These are phyloP conservation scores for Nigrospora sphaerica DNA, from an alignment of 2,329 filamentous ascomycete species.

Conservation along the genomic window DNA sequence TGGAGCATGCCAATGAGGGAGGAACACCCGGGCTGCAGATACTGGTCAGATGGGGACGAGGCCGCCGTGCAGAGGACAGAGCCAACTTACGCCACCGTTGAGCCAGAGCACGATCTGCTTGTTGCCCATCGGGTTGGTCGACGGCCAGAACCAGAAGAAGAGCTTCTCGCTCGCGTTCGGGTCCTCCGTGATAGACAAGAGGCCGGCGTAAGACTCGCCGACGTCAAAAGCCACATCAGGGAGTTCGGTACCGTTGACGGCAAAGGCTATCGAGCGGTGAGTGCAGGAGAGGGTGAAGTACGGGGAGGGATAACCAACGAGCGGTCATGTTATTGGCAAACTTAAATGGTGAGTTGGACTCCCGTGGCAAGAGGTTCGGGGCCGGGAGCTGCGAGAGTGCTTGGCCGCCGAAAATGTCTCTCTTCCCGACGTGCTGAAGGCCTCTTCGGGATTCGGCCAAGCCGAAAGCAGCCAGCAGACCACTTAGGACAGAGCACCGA, in stretches of 20 bases:
- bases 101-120: slow-evolving; percentile 49
- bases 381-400: background rate
- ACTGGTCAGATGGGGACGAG: background rate
- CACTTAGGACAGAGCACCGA: slow-evolving; percentile 11
- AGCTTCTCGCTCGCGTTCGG: slow-evolving; percentile 33
- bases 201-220: slow-evolving; percentile 51
- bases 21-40: slow-evolving; percentile 42
- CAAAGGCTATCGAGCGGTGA: slow-evolving; percentile 35
- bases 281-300: background rate
- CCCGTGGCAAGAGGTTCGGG: slow-evolving; percentile 15
- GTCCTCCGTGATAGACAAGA: slow-evolving; percentile 43
- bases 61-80: background rate
- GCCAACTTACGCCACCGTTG: slow-evolving; percentile 34
- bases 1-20: slow-evolving; percentile 65
- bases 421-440: slow-evolving; percentile 23
- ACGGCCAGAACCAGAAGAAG: slow-evolving; percentile 53
- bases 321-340: slow-evolving; percentile 21
- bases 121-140: slow-evolving; percentile 30
- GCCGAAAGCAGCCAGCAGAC: slow-evolving; percentile 15
- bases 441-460: slow-evolving; percentile 12
- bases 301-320: slow-evolving; percentile 9
- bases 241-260: slow-evolving; percentile 52
- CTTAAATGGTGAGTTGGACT: slow-evolving; percentile 13
- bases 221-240: slow-evolving; percentile 61
- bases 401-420: slow-evolving; percentile 5